Evolutionary conservation across 2,329 filamentous ascomycete genomes (phyloP).

Genomic region (Aphanoascus verrucosus): DNA sequence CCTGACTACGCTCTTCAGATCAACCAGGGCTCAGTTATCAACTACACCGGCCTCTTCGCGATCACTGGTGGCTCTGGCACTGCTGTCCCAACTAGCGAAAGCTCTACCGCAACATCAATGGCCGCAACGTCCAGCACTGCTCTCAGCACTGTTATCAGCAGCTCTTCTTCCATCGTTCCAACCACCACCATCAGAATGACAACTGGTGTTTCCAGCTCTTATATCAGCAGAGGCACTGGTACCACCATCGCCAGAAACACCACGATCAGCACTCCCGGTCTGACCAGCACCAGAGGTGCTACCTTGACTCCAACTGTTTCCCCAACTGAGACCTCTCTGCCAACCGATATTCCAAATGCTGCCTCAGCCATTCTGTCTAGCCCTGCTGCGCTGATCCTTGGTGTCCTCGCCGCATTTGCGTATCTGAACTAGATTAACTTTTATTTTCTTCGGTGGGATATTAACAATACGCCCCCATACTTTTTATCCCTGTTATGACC

Average conservation of each 20-base stretch:
- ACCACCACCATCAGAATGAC: not conserved
- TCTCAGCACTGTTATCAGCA: conserved; percentile 13
- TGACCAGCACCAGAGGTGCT: conserved; percentile 15
- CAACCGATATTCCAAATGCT: conserved; percentile 18
- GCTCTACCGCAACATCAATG: not conserved
- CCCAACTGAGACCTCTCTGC: conserved; percentile 17
- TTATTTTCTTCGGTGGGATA: conserved; percentile 5
- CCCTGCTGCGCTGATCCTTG: conserved; percentile 25
- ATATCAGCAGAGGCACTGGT: conserved; percentile 17
- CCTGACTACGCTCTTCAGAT: conserved; percentile 51
- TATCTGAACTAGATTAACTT: conserved; percentile 21
- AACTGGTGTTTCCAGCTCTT: conserved; percentile 14
- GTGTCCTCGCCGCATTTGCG: conserved; percentile 26
- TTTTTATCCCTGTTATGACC: not conserved
- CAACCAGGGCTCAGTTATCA: conserved; percentile 40
- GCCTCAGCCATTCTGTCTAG: conserved; percentile 19
- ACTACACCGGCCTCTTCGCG: conserved; percentile 47
- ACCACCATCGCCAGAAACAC: conserved; percentile 8
- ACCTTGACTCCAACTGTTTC: conserved; percentile 17
- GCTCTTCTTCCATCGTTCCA: conserved; percentile 5
- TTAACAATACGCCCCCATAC: not conserved
- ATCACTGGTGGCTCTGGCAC: conserved; percentile 31
- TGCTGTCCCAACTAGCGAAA: conserved; percentile 3
- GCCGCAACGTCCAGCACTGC: not conserved
- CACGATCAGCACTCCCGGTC: conserved; percentile 16